Base-by-base conservation (phyloP, 2,329 filamentous ascomycete species). In the Seiridium cupressi region DNA sequence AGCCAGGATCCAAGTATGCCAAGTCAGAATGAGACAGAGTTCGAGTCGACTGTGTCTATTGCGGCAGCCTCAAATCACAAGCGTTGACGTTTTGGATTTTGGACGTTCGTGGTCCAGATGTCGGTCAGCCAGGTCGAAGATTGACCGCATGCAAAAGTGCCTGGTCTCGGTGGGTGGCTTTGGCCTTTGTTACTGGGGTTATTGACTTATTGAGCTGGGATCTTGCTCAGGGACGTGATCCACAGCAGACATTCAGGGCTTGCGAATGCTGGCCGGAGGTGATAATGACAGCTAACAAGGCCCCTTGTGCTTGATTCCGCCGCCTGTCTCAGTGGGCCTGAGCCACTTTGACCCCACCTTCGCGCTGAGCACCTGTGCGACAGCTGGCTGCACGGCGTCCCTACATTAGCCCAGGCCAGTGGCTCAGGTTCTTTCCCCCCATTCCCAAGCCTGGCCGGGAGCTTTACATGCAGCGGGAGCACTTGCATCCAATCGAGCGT, bases 211-310 rank as follows among this genome's bases (percentile, higher is more conserved):
- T n/a, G 34, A n/a, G 49, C 49, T 53, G 34, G 49, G 49, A 38
- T 53, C 32, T 35, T 32, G 49, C 32, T 53, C 10, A 53, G 49
- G 32, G 49, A 53, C 49, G 18, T 35, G 32, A 36, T 53, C 31
- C n/a, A 53, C 31, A 38, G 49, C 31, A 53, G 31, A 53, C 10
- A 53, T 35, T 53, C 49, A 53, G 49, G 49, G 49, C 31, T 35
- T 53, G 35, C 49, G 10, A 53, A 35, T 34, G 32, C 49, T 53
- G 38, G 7, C 38, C 7, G 32, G 35, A 53, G 32, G 49, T 38
- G 49, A 38, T 53, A 53, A 53, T 53, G 49, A 53, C 49, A 53
- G 49, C 11, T 53, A 35, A 53, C 49, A 53, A 53, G 49, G 49
- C 49, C 49, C 49, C 34, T 36, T 53, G 13, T 35, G 49, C 18